Evolutionary conservation across 2,329 filamentous ascomycete genomes (phyloP).

Genomic region (Pseudogymnoascus sp.): DNA sequence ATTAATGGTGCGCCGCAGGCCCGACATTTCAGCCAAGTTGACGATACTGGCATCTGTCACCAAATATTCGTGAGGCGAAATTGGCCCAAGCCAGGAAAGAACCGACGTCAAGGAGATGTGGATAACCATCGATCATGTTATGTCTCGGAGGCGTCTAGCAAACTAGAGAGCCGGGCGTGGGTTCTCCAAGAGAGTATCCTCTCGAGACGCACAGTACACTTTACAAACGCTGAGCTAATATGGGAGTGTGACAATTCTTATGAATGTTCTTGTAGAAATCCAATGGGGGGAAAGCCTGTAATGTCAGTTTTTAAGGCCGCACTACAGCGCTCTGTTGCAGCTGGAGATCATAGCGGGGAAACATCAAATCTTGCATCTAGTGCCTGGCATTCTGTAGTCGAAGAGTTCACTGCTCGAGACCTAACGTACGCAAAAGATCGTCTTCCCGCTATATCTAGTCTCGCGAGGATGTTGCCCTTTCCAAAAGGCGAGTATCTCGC

Average conservation of each 20-base stretch:
- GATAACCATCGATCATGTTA: background rate
- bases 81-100: background rate
- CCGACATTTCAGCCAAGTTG: background rate
- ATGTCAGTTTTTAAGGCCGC: conserved; percentile 15
- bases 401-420: conserved; percentile 19
- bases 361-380: background rate
- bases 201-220: conserved; percentile 18
- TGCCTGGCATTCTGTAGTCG: conserved; percentile 13
- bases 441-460: conserved; percentile 24
- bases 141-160: conserved; percentile 21
- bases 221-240: conserved; percentile 16
- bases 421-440: conserved; percentile 24
- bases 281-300: background rate
- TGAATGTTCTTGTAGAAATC: conserved; percentile 7
- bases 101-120: background rate
- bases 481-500: conserved; percentile 17
- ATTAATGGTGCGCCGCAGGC: background rate
- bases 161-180: conserved; percentile 19
- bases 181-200: conserved; percentile 21
- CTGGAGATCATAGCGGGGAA: background rate
- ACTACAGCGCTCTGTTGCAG: conserved; percentile 8
- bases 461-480: conserved; percentile 17
- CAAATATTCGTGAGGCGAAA: background rate
- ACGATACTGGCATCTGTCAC: background rate
- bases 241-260: conserved; percentile 20